Evolutionary conservation across 345 rosid species (phyloP).

Genomic region (Populus simonii): DNA sequence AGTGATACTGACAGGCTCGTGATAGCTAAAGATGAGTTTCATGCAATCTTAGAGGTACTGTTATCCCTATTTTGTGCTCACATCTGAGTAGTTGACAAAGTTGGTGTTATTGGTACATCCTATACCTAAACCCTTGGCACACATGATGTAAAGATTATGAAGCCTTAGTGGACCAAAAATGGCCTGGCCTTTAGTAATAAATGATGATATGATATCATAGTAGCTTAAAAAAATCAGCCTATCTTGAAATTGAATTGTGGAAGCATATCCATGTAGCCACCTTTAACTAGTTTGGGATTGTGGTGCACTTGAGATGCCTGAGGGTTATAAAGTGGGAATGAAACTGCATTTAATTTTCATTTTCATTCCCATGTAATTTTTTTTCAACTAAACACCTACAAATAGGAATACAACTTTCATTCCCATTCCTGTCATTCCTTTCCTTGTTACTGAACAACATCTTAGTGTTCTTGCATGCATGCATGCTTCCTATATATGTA

Average conservation of each 20-base stretch:
- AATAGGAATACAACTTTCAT: no score
- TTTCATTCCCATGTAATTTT: no score
- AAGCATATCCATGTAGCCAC: not conserved
- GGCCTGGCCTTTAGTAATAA: not conserved
- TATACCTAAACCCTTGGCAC: not conserved
- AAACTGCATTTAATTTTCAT: no score
- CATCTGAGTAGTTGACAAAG: not conserved
- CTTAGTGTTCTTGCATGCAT: no score
- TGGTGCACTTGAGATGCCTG: not conserved
- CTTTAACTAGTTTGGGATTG: not conserved
- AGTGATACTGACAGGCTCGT: constrained; percentile 69
- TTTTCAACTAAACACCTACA: no score
- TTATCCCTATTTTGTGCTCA: constrained; percentile 3
- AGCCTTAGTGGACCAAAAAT: not conserved
- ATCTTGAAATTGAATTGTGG: not conserved
- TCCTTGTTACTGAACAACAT: no score
- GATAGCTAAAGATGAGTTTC: constrained; percentile 78
- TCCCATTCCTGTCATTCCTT: no score
- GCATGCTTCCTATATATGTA: no score
- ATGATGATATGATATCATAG: not conserved
- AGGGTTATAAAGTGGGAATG: not conserved
- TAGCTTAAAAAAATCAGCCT: not conserved
- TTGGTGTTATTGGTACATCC: not conserved
- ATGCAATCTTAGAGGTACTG: constrained; percentile 70
- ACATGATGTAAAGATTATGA: not conserved